These are phyloP conservation scores for Wickerhamomyces kurtzmanii DNA, from an alignment of 805 yeast species.

Conservation along the genomic window DNA sequence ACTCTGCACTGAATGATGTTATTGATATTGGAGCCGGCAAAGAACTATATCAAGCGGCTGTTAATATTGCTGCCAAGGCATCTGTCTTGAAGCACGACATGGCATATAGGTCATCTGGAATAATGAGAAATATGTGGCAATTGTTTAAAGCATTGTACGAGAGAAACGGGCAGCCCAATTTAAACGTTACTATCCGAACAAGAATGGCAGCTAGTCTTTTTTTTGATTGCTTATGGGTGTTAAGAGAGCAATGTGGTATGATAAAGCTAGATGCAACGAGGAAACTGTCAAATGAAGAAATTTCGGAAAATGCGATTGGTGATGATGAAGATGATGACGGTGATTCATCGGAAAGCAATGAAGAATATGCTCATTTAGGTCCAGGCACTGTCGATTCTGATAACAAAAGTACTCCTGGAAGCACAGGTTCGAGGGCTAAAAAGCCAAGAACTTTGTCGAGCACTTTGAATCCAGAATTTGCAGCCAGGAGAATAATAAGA, in stretches of 20 bases:
- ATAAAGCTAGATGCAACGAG: slow-evolving; percentile 37
- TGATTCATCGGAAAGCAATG: slow-evolving; percentile 16
- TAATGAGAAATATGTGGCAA: slow-evolving; percentile 92
- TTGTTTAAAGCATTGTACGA: slow-evolving; percentile 62
- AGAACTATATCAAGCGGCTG: slow-evolving; percentile 56
- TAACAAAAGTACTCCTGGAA: slow-evolving; percentile 20
- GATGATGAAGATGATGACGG: slow-evolving; percentile 15
- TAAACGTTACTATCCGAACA: slow-evolving; percentile 53
- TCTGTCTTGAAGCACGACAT: slow-evolving; percentile 87
- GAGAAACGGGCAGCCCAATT: slow-evolving; percentile 24
- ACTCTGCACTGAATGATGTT: slow-evolving; percentile 59
- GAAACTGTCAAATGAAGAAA: slow-evolving; percentile 4
- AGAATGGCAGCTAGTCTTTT: slow-evolving; percentile 91
- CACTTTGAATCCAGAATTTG: slow-evolving; percentile 53
- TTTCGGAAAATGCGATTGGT: too few relatives aligned
- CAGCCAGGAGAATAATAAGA: slow-evolving; percentile 65
- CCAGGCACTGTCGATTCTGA: slow-evolving; percentile 17
- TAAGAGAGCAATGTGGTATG: slow-evolving; percentile 86
- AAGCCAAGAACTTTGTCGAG: slow-evolving; percentile 43
- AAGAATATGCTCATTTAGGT: slow-evolving; percentile 6
- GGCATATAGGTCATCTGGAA: slow-evolving; percentile 87
- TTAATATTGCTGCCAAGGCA: slow-evolving; percentile 61
- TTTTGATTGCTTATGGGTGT: slow-evolving; percentile 79
- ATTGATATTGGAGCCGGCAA: slow-evolving; percentile 68
- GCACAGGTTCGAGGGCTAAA: slow-evolving; percentile 12